Percentiles rank a stretch among this genome's conserved stretches.
phyloP scores from a whole-genome alignment of 2,329 filamentous ascomycete species.

The Ploettnerulaceae sp. region DNA sequence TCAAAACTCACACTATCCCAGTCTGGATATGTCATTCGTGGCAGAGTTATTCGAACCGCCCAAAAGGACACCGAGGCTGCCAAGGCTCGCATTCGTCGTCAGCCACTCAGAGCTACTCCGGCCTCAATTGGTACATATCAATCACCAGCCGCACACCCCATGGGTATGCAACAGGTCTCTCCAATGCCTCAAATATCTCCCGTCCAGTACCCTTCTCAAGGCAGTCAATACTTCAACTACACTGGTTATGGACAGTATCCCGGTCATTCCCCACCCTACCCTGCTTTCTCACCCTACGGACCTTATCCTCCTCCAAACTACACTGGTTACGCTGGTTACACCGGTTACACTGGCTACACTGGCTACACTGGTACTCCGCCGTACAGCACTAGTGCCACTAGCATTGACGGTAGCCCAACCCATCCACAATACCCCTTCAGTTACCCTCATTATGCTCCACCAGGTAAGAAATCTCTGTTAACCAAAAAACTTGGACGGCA shows the following conservation, averaged over 20 bases:
- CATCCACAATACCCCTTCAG: constrained; percentile 12
- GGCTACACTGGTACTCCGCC: constrained; percentile 6
- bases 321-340: too few species aligned
- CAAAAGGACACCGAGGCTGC: constrained; percentile 31
- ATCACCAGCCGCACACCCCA: constrained; percentile 17
- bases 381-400: constrained; percentile 7
- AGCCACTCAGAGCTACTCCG: background rate
- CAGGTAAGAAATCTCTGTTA: too few species aligned
- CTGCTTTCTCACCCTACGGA: constrained; percentile 11
- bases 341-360: constrained; percentile 13
- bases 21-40: constrained; percentile 24
- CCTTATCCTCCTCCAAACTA: constrained; percentile 16
- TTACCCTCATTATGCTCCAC: constrained; percentile 15
- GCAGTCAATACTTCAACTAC: constrained; percentile 12
- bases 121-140: constrained; percentile 11
- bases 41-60: constrained; percentile 27
- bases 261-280: constrained; percentile 5
- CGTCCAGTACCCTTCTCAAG: constrained; percentile 16
- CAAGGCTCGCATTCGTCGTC: constrained; percentile 11
- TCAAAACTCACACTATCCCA: constrained; percentile 11
- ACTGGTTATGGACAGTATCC: constrained; percentile 22
- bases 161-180: constrained; percentile 11
- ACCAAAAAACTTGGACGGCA: too few species aligned
- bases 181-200: constrained; percentile 18
- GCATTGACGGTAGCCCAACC: constrained; percentile 16